These are phyloP conservation scores for Penicillium roqueforti DNA, from an alignment of 495 filamentous ascomycete species.

Conservation along the genomic window DNA sequence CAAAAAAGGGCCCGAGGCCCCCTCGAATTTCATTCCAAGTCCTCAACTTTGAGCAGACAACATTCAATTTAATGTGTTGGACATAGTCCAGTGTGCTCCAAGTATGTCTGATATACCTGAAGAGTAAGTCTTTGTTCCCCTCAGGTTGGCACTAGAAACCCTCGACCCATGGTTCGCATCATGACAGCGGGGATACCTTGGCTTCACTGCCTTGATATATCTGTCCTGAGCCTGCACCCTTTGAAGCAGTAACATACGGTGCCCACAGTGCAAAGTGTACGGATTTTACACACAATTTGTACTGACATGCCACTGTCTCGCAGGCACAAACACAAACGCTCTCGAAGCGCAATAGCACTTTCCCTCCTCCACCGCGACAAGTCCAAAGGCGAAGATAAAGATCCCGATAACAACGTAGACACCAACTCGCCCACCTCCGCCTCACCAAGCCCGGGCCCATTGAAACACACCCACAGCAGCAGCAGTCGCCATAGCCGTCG, in stretches of 20 bases:
- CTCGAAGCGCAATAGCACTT: conserved; percentile 49
- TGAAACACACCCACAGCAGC: conserved; percentile 32
- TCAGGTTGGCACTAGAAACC: background rate
- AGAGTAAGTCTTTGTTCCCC: conserved; percentile 20
- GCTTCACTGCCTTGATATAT: background rate
- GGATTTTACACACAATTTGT: background rate
- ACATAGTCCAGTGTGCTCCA: background rate
- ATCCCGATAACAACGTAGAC: conserved; percentile 30
- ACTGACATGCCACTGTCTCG: conserved; percentile 26
- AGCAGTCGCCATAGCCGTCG: conserved; percentile 28
- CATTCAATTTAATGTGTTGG: background rate
- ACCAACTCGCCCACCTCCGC: conserved; percentile 28
- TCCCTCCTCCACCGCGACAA: conserved; percentile 51
- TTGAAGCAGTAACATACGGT: conserved; percentile 12
- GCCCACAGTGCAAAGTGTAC: background rate
- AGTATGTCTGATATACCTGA: conserved; percentile 28
- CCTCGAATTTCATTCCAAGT: conserved; percentile 4
- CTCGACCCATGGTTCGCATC: conserved; percentile 20
- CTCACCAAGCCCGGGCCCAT: conserved; percentile 24
- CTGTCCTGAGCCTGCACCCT: background rate
- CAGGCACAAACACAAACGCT: conserved; percentile 56
- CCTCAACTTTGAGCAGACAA: background rate
- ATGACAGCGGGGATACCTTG: background rate
- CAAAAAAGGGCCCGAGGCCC: conserved; percentile 1
- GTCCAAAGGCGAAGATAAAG: conserved; percentile 35